Percentiles rank a stretch among this genome's conserved stretches.
Evolutionary conservation across 108 stramenopile genomes (phyloP).

Genomic region (Cafeteria roenbergensis): DNA sequence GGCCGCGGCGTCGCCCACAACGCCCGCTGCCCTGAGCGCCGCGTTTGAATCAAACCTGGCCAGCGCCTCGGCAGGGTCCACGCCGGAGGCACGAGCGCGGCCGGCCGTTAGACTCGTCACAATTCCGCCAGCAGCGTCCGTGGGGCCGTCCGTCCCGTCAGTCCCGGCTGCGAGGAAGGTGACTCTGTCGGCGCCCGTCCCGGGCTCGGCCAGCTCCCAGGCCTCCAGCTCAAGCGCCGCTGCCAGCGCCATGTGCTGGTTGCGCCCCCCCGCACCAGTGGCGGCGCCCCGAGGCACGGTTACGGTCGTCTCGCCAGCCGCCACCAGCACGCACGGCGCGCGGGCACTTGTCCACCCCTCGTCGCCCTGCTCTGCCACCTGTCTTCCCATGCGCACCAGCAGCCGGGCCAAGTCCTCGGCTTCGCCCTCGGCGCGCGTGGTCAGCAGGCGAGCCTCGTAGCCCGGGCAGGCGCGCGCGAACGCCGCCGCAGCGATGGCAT

Average conservation of each 20-base stretch:
- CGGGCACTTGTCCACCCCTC: background rate
- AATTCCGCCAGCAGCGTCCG: constrained; percentile 19
- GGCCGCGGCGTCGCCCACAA: too few relatives aligned
- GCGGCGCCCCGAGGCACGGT: background rate
- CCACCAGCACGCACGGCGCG: background rate
- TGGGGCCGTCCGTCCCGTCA: constrained; percentile 19
- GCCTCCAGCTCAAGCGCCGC: background rate
- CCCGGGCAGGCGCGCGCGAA: constrained; percentile 1
- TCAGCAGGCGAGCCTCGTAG: background rate
- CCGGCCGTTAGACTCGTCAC: too few relatives aligned
- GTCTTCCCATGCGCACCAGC: background rate
- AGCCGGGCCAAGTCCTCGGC: constrained; percentile 3
- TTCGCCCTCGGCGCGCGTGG: constrained; percentile 12
- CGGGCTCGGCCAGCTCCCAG: background rate
- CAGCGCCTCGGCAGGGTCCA: too few relatives aligned
- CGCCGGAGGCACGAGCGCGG: too few relatives aligned
- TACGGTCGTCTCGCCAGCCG: constrained; percentile 20
- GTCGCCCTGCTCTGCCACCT: background rate
- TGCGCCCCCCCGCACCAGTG: background rate
- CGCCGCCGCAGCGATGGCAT: too few relatives aligned
- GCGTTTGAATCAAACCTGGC: too few relatives aligned
- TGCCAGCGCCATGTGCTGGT: constrained; percentile 18
- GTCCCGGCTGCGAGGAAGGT: constrained; percentile 10
- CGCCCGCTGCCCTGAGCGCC: too few relatives aligned
- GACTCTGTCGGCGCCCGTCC: background rate